Evolutionary conservation across 2,329 filamentous ascomycete species (phyloP), one percentile per base, ranked within the genome.

Genomic region (Verticillium dahliae): DNA sequence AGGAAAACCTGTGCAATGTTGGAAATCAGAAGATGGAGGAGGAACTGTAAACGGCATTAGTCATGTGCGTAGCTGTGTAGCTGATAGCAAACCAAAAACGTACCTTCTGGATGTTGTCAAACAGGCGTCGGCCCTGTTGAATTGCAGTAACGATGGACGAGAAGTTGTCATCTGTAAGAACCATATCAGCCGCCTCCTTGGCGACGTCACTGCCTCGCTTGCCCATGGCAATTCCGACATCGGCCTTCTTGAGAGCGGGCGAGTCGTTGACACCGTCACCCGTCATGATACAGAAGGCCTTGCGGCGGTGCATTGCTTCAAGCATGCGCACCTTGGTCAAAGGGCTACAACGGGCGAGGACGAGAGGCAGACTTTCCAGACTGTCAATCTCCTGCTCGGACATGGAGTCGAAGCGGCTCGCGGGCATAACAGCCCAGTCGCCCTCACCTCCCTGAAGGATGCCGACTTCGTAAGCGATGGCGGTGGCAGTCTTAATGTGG

Each of bases 151-250:
- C 81, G 61, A 90, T 91, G 34, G 89, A 92, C 11, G 91, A 90
- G 71, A 96, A 96, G 75, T 96, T 93, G 73, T 95, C 91, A 70
- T 95, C 91, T 0, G 90, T 92, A 50, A 96, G 79, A 39, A 96
- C 90, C 82, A 96, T 95, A 70, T 96, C 91, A 1, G 90, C 89
- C 2, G 91, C 91, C 74, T 95, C 88, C 69, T 90, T 91, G 64
- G 89, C 88, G 10, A 91, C 88, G 69, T 91, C 89, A 55, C 85
- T 89, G 15, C 89, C 89, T 52, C 86, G 81, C 65, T 85, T 78
- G 57, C 88, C 88, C 88, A 91, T 91, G 65, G 88, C 88, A 66
- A 91, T 91, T 68, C 89, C 89, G 15, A 92, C 88, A 68, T 91
- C 88, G 5, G 89, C 86, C 67, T 87, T 83, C 71, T 90, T 90